Base-by-base conservation (phyloP, 768 basidiomycete genomes). In the Termitomyces eurrhizus region DNA sequence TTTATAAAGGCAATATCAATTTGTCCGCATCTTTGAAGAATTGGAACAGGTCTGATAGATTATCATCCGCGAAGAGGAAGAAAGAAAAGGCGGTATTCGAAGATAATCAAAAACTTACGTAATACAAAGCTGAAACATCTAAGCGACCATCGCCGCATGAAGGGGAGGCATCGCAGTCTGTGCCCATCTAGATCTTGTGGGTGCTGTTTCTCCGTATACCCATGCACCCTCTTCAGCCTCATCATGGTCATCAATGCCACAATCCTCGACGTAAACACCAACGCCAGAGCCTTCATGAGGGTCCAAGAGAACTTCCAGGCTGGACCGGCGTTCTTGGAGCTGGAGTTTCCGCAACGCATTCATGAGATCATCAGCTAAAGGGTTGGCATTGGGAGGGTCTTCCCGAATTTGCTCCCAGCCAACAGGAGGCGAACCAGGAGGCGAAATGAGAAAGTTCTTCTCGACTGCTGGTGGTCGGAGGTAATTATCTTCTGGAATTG, bases 361-460 rank as follows among this genome's bases (percentile, higher is more conserved):
- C 32, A 93, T 90, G 64, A 98, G 82, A 70, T 98, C 96, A 26
- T 90, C 86, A 0, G 96, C 96, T 29, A 97, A 83, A 5, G 94
- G 89, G 2, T 82, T 75, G 3, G 77, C 70, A 69, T 98, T 98
- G 0, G 96, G 96, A 18, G 93, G 92, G 8, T 95, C 94, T 73
- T 98, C 96, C 53, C 78, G 78, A 59, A 95, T 83, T 26, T 83
- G 93, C 69, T 97, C 94, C 97, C 97, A 99, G 3, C 95, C 97
- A 1, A 95, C 87, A 0, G 97, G 97, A 0, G 97, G 97, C 0
- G 95, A 97, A 5, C 97, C 97, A 4, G 97, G 97, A 0, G 97
- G 97, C 0, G 97, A 98, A 64, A 99, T 95, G 51, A 99, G 82
- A 75, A 98, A 98, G 75, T 98, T 98, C 75, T 93, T 93, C 66